phyloP scores from a whole-genome alignment of 164 flowering plant species.

The Stephania cephalantha region DNA sequence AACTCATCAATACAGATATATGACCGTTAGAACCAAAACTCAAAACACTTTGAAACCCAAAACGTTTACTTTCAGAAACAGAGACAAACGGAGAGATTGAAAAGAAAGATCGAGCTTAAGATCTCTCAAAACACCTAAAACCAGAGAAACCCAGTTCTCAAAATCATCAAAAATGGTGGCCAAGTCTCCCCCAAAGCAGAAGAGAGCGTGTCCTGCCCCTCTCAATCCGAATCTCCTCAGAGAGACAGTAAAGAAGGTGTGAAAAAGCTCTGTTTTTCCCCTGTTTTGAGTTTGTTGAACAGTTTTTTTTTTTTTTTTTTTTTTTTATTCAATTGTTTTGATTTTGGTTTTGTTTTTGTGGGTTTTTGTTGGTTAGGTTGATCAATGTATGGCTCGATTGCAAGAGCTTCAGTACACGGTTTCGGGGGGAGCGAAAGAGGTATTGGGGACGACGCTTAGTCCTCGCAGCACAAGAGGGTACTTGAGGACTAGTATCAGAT shows the following conservation, averaged over 20 bases:
- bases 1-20: constrained; percentile 2
- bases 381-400: constrained; percentile 76
- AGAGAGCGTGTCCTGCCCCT: constrained; percentile 34
- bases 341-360: background rate
- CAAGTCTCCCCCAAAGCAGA: constrained; percentile 71
- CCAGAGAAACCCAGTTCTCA: background rate
- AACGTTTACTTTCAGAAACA: constrained; percentile 12
- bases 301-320: background rate
- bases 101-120: background rate
- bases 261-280: background rate
- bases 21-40: constrained; percentile 33
- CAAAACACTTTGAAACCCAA: constrained; percentile 16
- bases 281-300: background rate
- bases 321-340: background rate
- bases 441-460: constrained; percentile 60
- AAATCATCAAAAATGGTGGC: constrained; percentile 61
- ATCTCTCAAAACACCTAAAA: constrained; percentile 4
- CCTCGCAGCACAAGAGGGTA: constrained; percentile 76
- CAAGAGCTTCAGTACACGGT: constrained; percentile 89
- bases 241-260: constrained; percentile 79
- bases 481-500: constrained; percentile 64
- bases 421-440: constrained; percentile 63
- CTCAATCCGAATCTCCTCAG: constrained; percentile 65
- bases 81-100: constrained; percentile 7
- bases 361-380: constrained; percentile 48